Evolutionary conservation across 805 yeast species (phyloP), one percentile per base, ranked within the genome.

Genomic region (Wickerhamomyces hampshirensis): DNA sequence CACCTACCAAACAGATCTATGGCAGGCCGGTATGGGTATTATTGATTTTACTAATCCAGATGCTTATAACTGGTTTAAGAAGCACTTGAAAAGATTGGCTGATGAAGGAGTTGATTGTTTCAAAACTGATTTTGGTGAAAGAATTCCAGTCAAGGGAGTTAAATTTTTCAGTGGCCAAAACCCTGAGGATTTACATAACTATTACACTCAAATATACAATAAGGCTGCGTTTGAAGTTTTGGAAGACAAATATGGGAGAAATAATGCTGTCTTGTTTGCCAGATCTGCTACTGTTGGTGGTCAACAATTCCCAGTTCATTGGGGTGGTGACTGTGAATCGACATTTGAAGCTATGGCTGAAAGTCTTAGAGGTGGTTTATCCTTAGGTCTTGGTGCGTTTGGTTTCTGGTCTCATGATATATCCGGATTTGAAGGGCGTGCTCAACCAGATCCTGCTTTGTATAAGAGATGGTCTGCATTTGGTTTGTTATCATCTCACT

Each of bases 321-420:
- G 52, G 52, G 52, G 52, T 39, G 52, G 52, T 40, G 52, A 47
- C 31, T 47, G 50, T 35, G 50, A 46, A 30, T 43, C 48, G 12
- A 43, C 48, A 15, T 47, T 47, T 28, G 52, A 47, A 32, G 52
- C 52, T 6, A 43, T 47, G 45, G 50, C 52, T 23, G 52, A 47
- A 35, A 46, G 47, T 18, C 28, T 47, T 6, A 45, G 52, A 45
- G 52, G 52, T 37, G 52, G 52, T 4, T 33, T 47, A 31, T 43
- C 48, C 12, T 30, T 47, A n/a, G 43, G 39, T n/a, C 33, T 47
- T 3, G 37, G 40, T 17, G 52, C 50, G 3, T 47, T 47, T 28
- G 52, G 52, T 4, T 47, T 43, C 44, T 47, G 52, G 52, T 47
- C 52, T 15, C 52, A 47, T 32, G 52, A 47, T 31, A 47, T 47